Conservation (phyloP, 2,329 filamentous ascomycete species). For the Calycina marina region DNA sequence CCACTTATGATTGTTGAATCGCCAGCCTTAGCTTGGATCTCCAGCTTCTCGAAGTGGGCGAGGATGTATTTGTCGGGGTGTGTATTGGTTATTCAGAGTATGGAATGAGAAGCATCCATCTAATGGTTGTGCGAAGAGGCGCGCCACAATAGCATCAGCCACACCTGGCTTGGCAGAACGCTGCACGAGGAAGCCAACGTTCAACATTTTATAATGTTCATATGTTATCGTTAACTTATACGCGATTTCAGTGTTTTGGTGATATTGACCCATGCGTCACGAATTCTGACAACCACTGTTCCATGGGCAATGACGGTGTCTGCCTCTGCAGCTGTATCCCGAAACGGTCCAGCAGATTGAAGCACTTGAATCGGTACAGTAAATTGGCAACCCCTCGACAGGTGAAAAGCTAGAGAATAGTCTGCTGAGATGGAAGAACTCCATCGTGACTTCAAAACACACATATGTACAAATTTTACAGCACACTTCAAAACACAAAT, state of each 20-base stretch:
- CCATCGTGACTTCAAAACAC: slow-evolving; percentile 2
- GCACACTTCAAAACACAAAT: slow-evolving; percentile 4
- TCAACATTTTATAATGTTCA: too few species aligned
- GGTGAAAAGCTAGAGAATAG: slow-evolving; percentile 5
- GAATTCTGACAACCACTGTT: too few species aligned
- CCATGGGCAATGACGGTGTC: too few species aligned
- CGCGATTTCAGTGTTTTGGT: too few species aligned
- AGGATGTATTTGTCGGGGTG: background rate
- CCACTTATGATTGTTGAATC: slow-evolving; percentile 1
- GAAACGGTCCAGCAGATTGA: slow-evolving; percentile 5
- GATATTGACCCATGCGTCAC: too few species aligned
- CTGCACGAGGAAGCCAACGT: too few species aligned
- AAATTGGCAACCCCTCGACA: slow-evolving; percentile 4
- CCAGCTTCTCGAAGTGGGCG: slow-evolving; percentile 1
- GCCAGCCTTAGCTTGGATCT: background rate
- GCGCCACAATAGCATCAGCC: too few species aligned
- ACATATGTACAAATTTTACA: slow-evolving; percentile 3
- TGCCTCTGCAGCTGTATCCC: slow-evolving; percentile 1
- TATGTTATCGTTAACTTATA: too few species aligned
- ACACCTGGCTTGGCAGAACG: too few species aligned
- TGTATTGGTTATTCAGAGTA: too few species aligned
- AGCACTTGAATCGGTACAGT: slow-evolving; percentile 4
- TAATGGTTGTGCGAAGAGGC: too few species aligned
- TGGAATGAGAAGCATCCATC: too few species aligned
- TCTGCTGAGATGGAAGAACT: slow-evolving; percentile 4